Evolutionary conservation across 345 rosid species (phyloP).

Genomic region (Garcia nutans): DNA sequence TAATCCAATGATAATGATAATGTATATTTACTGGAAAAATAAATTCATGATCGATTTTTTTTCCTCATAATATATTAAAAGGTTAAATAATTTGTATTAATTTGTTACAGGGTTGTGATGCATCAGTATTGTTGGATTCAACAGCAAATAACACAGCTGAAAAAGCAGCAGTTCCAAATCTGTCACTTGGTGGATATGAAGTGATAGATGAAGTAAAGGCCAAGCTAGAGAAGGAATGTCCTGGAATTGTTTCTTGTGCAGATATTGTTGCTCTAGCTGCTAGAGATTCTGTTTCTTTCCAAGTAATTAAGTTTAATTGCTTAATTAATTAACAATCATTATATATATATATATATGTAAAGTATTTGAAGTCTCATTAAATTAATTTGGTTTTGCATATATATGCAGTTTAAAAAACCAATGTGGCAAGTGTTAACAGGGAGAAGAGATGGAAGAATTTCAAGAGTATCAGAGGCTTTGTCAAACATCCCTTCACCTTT

Average conservation of each 20-base stretch:
- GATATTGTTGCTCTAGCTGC: conserved; percentile 56
- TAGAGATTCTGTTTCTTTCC: conserved; percentile 55
- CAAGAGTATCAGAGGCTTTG: conserved; percentile 37
- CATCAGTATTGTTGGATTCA: conserved; percentile 49
- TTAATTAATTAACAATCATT: neutral
- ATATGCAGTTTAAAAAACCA: conserved; percentile 40
- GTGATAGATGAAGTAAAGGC: conserved; percentile 55
- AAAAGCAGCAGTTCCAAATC: conserved; percentile 55
- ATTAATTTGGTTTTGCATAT: no score
- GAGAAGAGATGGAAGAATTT: conserved; percentile 63
- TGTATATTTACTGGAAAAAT: no score
- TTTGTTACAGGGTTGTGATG: conserved; percentile 64
- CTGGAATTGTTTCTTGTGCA: conserved; percentile 67
- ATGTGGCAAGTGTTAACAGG: conserved; percentile 70
- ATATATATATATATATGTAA: no score
- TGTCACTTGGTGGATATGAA: conserved; percentile 45
- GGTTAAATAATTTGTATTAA: no score
- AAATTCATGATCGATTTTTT: no score
- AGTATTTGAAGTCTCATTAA: no score
- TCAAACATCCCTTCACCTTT: conserved; percentile 55
- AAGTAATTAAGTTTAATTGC: conserved; percentile 29
- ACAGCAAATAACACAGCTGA: conserved; percentile 41
- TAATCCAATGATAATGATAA: no score
- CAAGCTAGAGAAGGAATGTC: conserved; percentile 49
- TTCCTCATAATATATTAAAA: no score